Base-by-base conservation (phyloP, 2,329 filamentous ascomycete genomes). In the Didymella pomorum region DNA sequence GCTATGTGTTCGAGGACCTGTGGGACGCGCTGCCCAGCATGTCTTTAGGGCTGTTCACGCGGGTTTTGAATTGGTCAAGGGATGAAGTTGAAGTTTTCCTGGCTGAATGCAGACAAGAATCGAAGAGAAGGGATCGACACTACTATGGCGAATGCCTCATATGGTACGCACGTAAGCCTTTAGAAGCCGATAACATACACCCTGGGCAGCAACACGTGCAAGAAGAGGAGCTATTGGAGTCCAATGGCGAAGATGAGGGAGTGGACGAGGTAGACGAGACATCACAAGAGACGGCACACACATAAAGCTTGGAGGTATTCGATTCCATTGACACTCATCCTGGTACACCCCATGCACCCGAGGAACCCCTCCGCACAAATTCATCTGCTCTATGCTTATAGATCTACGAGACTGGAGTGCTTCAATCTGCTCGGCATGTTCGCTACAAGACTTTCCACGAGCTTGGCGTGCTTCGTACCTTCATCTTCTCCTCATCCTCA, bases 21-120 rank as follows among this genome's bases (percentile, higher is more conserved):
- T 66, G 66, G 63, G 71, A 71, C 26, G 71, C 65, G 60, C 58
- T 74, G 4, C 67, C 68, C 1, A 69, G 66, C 23, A 63, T 67
- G 33, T 65, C 68, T 1, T 50, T 75, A 11, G 62, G 64, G 1
- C 53, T 75, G 3, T 75, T 75, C 28, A 74, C 71, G 0, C 61
- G 67, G n/a, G 63, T 72, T 9, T 45, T 73, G 18, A 62, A 65
- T 20, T 74, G 70, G 70, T 67, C 61, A 8, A 56, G 66, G 25
- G 68, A 71, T 5, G 67, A 71, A 35, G 66, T 75, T 0, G 70
- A 75, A 37, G 51, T 75, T 0, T 71, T 75, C 28, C 43, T 74
- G 11, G 56, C 68, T 0, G 63, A 66, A n/a, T 70, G 69, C 16
- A 64, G 72, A 48, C 64, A 59, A 6, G 71, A 75, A 28, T 47